Conservation (phyloP, 106 monocot genomes). For the Platanthera zijinensis region DNA sequence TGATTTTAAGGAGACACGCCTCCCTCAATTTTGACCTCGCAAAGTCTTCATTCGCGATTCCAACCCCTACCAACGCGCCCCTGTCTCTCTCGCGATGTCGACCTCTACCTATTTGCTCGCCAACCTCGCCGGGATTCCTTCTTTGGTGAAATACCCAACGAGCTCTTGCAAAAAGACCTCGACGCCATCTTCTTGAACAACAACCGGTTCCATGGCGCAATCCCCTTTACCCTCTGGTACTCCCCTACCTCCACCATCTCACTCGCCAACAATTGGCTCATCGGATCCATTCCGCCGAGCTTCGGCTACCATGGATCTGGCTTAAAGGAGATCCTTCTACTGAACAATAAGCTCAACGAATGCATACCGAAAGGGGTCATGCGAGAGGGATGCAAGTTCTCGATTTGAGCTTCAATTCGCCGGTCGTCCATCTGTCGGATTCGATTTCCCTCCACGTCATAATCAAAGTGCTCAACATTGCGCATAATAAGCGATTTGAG, state of each 20-base stretch:
- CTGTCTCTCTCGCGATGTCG: no score
- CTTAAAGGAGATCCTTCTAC: slow-evolving; percentile 46
- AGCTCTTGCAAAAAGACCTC: slow-evolving; percentile 28
- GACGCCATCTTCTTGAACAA: slow-evolving; percentile 73
- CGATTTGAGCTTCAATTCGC: slow-evolving; percentile 79
- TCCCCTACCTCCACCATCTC: slow-evolving; percentile 56
- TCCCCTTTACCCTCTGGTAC: slow-evolving; percentile 38
- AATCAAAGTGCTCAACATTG: slow-evolving; percentile 71
- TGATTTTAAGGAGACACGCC: no score
- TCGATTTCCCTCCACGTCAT: slow-evolving; percentile 57
- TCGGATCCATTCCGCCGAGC: slow-evolving; percentile 44
- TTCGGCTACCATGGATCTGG: slow-evolving; percentile 34
- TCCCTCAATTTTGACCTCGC: no score
- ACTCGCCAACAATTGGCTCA: slow-evolving; percentile 58
- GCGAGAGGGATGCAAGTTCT: slow-evolving; percentile 50
- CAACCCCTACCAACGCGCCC: no score
- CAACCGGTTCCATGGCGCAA: slow-evolving; percentile 51
- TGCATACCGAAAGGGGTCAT: slow-evolving; percentile 66
- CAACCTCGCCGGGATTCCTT: slow-evolving; percentile 14
- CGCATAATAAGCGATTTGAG: slow-evolving; percentile 67
- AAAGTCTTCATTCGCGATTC: no score
- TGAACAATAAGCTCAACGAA: slow-evolving; percentile 78
- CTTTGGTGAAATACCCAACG: slow-evolving; percentile 41
- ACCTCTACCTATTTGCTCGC: no score
- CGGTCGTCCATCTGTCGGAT: slow-evolving; percentile 41